phyloP scores from a whole-genome alignment of 345 rosid species.

The Ricinus communis region DNA sequence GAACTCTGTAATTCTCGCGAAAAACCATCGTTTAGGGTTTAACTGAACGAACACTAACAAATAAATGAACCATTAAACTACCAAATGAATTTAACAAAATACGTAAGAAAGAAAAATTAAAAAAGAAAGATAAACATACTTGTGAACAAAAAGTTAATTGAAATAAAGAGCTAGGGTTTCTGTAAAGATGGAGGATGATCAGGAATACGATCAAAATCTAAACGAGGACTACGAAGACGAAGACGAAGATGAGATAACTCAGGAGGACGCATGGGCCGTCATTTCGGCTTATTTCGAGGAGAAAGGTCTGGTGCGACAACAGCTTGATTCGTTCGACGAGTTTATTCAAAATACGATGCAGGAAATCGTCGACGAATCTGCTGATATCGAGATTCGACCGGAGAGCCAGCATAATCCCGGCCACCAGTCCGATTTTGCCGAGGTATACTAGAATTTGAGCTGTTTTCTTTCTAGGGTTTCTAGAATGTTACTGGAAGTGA shows the following conservation, averaged over 20 bases:
- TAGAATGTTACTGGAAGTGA: neutral
- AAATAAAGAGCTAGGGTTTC: neutral
- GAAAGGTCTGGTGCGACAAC: constrained; percentile 92
- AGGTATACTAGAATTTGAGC: constrained; percentile 42
- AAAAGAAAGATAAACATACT: no score
- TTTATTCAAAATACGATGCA: constrained; percentile 98
- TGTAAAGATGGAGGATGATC: constrained; percentile 56
- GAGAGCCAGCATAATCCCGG: constrained; percentile 98
- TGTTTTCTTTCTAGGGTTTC: neutral
- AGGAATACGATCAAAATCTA: constrained; percentile 53
- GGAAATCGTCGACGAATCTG: constrained; percentile 89
- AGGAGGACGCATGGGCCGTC: constrained; percentile 95
- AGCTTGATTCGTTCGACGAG: constrained; percentile 93
- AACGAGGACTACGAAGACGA: constrained; percentile 55
- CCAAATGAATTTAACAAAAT: no score
- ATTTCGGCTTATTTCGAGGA: constrained; percentile 95
- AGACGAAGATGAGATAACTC: constrained; percentile 76
- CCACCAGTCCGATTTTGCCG: constrained; percentile 85
- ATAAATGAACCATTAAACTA: no score
- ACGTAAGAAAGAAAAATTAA: no score
- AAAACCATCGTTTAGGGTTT: no score
- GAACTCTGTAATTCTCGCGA: no score
- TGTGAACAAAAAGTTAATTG: no score
- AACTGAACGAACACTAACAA: no score
- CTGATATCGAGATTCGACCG: constrained; percentile 94